These are phyloP conservation scores for Urtica urens DNA, from an alignment of 306 rosid species.

Conservation along the genomic window DNA sequence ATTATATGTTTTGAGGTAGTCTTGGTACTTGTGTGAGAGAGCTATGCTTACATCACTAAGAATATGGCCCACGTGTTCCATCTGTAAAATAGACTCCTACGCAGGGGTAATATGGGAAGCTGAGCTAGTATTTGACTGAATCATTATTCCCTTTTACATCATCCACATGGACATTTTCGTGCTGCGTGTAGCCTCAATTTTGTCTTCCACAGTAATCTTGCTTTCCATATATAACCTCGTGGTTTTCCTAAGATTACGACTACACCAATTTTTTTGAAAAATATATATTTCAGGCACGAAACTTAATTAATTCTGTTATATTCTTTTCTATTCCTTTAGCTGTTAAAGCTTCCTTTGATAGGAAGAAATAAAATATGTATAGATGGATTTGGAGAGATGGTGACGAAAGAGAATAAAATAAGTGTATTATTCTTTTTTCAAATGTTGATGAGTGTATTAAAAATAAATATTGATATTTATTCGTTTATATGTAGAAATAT, in stretches of 20 bases:
- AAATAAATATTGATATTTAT: too few relatives aligned
- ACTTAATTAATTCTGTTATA: too few relatives aligned
- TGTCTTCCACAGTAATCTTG: neutral
- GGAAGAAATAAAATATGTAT: too few relatives aligned
- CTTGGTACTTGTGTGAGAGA: constrained; percentile 9
- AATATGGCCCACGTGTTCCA: constrained; percentile 22
- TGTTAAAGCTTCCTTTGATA: too few relatives aligned
- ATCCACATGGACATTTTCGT: constrained; percentile 32
- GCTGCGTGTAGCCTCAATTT: constrained; percentile 27
- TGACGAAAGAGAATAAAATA: too few relatives aligned
- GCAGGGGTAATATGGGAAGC: constrained; percentile 20
- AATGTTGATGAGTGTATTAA: too few relatives aligned
- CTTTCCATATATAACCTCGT: constrained; percentile 4
- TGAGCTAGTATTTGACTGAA: constrained; percentile 14
- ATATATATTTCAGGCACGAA: too few relatives aligned
- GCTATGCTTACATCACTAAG: constrained; percentile 20
- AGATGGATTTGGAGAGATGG: too few relatives aligned
- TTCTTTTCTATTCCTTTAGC: too few relatives aligned
- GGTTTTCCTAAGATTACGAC: neutral
- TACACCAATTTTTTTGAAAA: too few relatives aligned
- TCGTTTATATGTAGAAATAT: too few relatives aligned
- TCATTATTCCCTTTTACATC: constrained; percentile 26
- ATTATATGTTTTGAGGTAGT: neutral
- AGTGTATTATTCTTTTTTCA: too few relatives aligned
- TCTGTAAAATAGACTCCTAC: neutral